Evolutionary conservation across 495 filamentous ascomycete genomes (phyloP).

Genomic region (Penicillium manginii): DNA sequence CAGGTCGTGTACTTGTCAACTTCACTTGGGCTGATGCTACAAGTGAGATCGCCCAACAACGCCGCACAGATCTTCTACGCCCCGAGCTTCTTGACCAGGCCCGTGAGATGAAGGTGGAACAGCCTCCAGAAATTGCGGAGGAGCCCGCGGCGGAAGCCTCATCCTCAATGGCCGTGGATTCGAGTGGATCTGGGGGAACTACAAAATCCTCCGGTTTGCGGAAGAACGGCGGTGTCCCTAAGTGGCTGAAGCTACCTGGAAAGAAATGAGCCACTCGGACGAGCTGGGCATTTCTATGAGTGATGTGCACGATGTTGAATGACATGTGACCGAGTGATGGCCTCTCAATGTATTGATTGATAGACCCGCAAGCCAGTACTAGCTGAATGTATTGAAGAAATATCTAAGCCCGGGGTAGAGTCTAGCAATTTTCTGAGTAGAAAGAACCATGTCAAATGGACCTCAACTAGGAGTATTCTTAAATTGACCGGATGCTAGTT

Average conservation of each 20-base stretch:
- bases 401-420: background rate
- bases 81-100: conserved; percentile 68
- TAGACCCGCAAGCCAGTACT: background rate
- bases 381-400: background rate
- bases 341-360: background rate
- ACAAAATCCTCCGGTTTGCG: conserved; percentile 46
- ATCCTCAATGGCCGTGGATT: conserved; percentile 26
- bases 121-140: conserved; percentile 42
- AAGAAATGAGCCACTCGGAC: conserved; percentile 48
- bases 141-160: conserved; percentile 45
- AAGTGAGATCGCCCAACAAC: conserved; percentile 44
- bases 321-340: background rate
- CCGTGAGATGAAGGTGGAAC: conserved; percentile 63
- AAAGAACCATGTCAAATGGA: too few species aligned
- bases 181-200: conserved; percentile 39
- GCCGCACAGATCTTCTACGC: conserved; percentile 59
- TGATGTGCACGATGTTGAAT: conserved; percentile 15
- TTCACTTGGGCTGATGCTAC: conserved; percentile 73
- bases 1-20: conserved; percentile 71
- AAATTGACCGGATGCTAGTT: background rate
- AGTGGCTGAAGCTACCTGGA: conserved; percentile 70
- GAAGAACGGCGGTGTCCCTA: conserved; percentile 58
- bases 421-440: background rate
- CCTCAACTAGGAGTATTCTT: background rate
- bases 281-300: conserved; percentile 8